A percentile compares a stretch with the other conserved stretches of the same genome.
Evolutionary conservation across 225 moss, liverwort and hornwort genomes (phyloP).

Genomic region (Pseudisothecium myosuroides): DNA sequence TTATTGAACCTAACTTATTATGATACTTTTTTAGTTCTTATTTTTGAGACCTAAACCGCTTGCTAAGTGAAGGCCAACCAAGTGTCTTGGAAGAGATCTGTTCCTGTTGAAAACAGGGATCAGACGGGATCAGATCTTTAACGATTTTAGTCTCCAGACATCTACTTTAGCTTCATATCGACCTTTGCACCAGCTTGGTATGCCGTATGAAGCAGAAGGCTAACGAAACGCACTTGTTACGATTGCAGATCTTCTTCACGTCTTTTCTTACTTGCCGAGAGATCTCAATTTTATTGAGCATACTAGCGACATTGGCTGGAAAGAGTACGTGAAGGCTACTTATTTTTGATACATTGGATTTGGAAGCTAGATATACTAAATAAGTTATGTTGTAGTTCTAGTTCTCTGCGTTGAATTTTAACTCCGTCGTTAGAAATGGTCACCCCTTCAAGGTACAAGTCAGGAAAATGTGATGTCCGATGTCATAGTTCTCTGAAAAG

Average conservation of each 20-base stretch:
- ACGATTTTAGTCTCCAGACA: background rate
- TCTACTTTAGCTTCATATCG: background rate
- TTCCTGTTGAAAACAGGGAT: background rate
- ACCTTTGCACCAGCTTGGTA: background rate
- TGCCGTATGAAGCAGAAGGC: background rate
- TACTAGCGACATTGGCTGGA: conserved; percentile 95
- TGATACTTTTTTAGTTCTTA: background rate
- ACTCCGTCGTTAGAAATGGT: background rate
- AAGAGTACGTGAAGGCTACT: conserved; percentile 50
- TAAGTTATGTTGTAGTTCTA: background rate
- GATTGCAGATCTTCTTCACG: conserved; percentile 84
- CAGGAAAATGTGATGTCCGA: background rate
- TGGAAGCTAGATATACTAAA: background rate
- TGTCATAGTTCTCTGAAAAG: background rate
- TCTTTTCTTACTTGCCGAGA: conserved; percentile 72
- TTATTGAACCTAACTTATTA: background rate
- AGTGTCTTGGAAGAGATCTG: background rate
- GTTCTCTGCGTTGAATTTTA: background rate
- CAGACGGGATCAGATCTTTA: background rate
- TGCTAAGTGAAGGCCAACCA: background rate
- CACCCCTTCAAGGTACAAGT: background rate
- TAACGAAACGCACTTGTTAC: background rate
- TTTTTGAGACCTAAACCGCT: background rate
- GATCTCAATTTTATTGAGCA: conserved; percentile 96
- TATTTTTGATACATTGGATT: background rate